Evolutionary conservation across 345 rosid species (phyloP).

Genomic region (Salix koriyanagi): DNA sequence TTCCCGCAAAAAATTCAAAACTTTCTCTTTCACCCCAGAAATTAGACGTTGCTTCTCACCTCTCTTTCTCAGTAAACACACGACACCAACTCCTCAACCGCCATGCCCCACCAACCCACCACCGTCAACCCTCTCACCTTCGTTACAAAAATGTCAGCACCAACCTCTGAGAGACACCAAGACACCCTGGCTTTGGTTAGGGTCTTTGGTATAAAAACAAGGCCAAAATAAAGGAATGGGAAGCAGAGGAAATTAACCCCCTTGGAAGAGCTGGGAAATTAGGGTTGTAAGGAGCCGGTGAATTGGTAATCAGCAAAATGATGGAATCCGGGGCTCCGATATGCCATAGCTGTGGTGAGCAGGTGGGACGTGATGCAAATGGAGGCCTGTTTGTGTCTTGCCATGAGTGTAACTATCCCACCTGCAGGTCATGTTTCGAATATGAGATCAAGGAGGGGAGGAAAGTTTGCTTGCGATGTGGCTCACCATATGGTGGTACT

Average conservation of each 20-base stretch:
- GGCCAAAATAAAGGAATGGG: not conserved
- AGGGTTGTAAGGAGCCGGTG: not conserved
- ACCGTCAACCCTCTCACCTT: slow-evolving; percentile 15
- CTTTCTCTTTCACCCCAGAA: not conserved
- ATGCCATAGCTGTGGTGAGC: slow-evolving; percentile 86
- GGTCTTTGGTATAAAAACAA: slow-evolving; percentile 26
- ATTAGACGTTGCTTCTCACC: slow-evolving; percentile 18
- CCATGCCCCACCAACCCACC: slow-evolving; percentile 47
- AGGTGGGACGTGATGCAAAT: slow-evolving; percentile 52
- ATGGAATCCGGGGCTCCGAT: slow-evolving; percentile 71
- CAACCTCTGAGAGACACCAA: slow-evolving; percentile 20
- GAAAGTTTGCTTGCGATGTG: slow-evolving; percentile 75
- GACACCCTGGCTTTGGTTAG: slow-evolving; percentile 11
- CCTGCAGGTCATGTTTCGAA: slow-evolving; percentile 83
- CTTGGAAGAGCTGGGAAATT: slow-evolving; percentile 1
- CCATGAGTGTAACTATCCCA: slow-evolving; percentile 79
- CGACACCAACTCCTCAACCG: slow-evolving; percentile 57
- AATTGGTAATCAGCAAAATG: slow-evolving; percentile 34
- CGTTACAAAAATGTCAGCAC: slow-evolving; percentile 21
- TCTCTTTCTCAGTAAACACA: slow-evolving; percentile 29
- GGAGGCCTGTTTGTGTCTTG: slow-evolving; percentile 78
- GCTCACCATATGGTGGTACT: slow-evolving; percentile 65
- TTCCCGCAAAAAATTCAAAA: slow-evolving; percentile 55
- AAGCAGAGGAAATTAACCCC: slow-evolving; percentile 5
- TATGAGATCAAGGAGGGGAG: slow-evolving; percentile 82